Base-by-base conservation (phyloP, 1,284 basidiomycete species). In the Meripilus lineatus region DNA sequence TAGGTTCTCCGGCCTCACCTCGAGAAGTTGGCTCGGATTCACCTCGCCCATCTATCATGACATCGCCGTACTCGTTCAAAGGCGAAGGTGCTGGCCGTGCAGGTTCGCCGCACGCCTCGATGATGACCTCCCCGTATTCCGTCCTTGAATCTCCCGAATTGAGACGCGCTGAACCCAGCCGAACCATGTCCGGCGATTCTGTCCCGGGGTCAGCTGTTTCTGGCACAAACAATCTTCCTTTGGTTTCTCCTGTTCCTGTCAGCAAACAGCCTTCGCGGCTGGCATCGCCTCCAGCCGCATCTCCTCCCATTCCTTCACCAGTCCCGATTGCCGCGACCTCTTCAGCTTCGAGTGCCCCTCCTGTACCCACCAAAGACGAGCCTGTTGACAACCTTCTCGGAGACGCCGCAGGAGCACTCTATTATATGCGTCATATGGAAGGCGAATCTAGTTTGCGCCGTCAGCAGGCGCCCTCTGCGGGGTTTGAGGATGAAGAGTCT, bases 371-470 rank as follows among this genome's bases (percentile, higher is more conserved):
- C 26, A 47, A 42, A 21, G 42, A 50, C 40, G 49, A 55, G 26
- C 47, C 43, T 32, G 30, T 53, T 11, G 64, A 69, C 1, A 61
- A 68, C 42, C 69, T 69, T 44, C 63, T 80, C n/a, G 67, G 71
- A 42, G 70, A 74, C 47, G 79, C 82, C 50, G 74, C 75, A 22
- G 77, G 74, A 33, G 82, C 81, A 7, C 58, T 86, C 40, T 84
- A 75, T 61, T 83, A 80, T 55, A 81, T 87, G 77, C 77, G 81
- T 47, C 73, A 81, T 49, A 59, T 74, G 38, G 70, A 75, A 18
- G 62, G 66, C 42, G 63, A 64, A 2, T 34, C 42, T 44, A 57
- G 48, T 50, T 52, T 47, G 10, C 52, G 47, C 18, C 53, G 38
- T 30, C 49, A 49, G 2, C 54, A 54, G 13, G 56, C 54, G 34